These are phyloP conservation scores for Gossypium stocksii DNA, from an alignment of 345 rosid genomes.

Conservation along the genomic window DNA sequence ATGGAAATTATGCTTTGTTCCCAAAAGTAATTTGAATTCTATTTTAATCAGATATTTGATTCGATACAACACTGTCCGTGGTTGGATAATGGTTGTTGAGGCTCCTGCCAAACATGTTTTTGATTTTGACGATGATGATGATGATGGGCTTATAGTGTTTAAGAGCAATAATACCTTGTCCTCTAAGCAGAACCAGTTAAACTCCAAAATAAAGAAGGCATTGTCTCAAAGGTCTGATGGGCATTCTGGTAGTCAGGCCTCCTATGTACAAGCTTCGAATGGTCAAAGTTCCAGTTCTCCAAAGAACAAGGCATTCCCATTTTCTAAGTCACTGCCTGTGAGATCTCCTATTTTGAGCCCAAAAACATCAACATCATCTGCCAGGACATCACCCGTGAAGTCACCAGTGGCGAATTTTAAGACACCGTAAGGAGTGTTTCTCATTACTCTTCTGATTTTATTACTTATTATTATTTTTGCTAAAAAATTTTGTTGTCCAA, in stretches of 20 bases:
- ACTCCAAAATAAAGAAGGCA: slow-evolving; percentile 36
- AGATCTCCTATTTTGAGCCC: slow-evolving; percentile 54
- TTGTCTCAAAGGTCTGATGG: slow-evolving; percentile 22
- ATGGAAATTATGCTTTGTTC: not conserved
- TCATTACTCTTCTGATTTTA: too few species aligned
- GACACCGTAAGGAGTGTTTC: too few species aligned
- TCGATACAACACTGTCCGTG: slow-evolving; percentile 29
- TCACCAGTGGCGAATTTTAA: slow-evolving; percentile 32
- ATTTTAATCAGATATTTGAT: slow-evolving; percentile 22
- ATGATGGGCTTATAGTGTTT: slow-evolving; percentile 45
- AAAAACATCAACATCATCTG: slow-evolving; percentile 46
- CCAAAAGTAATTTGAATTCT: slow-evolving; percentile 8
- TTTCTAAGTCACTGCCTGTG: slow-evolving; percentile 44
- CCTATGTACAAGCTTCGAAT: slow-evolving; percentile 27
- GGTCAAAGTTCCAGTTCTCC: slow-evolving; percentile 51
- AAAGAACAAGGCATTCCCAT: slow-evolving; percentile 45
- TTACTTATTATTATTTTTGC: too few species aligned
- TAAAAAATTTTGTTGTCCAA: too few species aligned
- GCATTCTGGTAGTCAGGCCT: slow-evolving; percentile 8
- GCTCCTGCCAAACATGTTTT: slow-evolving; percentile 41
- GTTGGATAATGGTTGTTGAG: slow-evolving; percentile 61
- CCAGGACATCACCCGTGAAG: slow-evolving; percentile 30
- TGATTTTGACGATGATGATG: slow-evolving; percentile 49
- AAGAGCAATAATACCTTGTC: slow-evolving; percentile 43
- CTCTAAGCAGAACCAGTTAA: slow-evolving; percentile 53